Evolutionary conservation across 768 basidiomycete species (phyloP), one percentile per base, ranked within the genome.

Genomic region (Amanita fuliginea): DNA sequence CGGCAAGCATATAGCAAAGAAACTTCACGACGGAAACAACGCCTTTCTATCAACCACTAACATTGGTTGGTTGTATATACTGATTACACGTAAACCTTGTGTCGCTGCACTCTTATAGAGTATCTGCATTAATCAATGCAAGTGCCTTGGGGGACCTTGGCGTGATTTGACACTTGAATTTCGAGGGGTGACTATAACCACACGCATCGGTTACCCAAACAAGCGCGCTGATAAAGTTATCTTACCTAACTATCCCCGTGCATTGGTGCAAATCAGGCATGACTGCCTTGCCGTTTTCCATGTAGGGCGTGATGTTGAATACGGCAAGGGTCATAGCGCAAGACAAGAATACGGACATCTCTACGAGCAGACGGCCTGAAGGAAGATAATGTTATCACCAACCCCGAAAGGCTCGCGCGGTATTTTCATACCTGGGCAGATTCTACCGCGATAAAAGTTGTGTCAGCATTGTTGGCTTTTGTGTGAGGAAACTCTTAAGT

Each of bases 1-100:
- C 86, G 78, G 3, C 85, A 60, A 5, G 87, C 69, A 37, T 73
- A 71, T 30, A 73, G 71, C 4, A 1, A 6, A 6, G 24, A 28
- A 28, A 4, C n/a, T 28, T 28, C 8, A 8, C 26, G 26, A 28
- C 3, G 8, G 26, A 28, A 28, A 8, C 26, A 28, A 28, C 26
- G 8, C 26, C 26, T 28, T 28, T 22, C 2, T 22, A 9, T 8
- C 4, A 26, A 1, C 24, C 24, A 28, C 26, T 28, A 28, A 9
- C 7, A 28, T n/a, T n/a, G n/a, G n/a, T 28, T 8, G 6, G 8
- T 28, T 28, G 26, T 28, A 28, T 28, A 28, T 28, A 28, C 26
- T 28, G 26, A 24, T 24, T 24, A 5, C 5, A 24, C 22, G 21
- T 26, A 26, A 13, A 7, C 24, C 41, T 11, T 42, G 18, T 10